These are phyloP conservation scores for Patellifolia procumbens DNA, from an alignment of 179 eudicot genomes.

Conservation along the genomic window DNA sequence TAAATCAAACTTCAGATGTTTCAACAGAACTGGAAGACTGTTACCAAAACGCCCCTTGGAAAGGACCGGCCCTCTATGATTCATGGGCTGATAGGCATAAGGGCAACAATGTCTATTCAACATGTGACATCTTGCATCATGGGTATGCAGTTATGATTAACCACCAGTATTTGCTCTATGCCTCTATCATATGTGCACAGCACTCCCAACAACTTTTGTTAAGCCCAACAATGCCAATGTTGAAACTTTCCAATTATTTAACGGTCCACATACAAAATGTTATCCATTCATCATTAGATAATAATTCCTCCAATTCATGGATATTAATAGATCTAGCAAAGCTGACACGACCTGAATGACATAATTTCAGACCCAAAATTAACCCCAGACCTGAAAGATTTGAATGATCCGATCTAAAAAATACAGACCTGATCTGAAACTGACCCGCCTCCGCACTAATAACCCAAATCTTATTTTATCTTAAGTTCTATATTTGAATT, in stretches of 20 bases:
- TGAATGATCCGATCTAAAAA: no score
- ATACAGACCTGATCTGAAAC: no score
- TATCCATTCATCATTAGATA: background rate
- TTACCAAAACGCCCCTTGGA: conserved; percentile 11
- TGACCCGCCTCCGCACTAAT: no score
- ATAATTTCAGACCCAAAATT: no score
- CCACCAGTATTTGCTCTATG: no score
- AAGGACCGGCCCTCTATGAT: conserved; percentile 18
- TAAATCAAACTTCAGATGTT: background rate
- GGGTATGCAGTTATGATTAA: no score
- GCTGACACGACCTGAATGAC: no score
- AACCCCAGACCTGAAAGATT: no score
- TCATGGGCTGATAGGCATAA: background rate
- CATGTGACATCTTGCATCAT: background rate
- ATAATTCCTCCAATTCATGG: no score
- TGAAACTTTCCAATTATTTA: background rate
- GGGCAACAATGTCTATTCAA: background rate
- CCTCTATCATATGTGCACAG: background rate
- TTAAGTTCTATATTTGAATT: no score
- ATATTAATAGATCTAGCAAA: background rate
- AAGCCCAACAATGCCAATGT: background rate
- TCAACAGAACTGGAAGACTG: conserved; percentile 10
- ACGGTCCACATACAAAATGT: no score
- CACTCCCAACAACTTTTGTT: background rate
- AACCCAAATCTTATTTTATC: no score